Evolutionary conservation across 106 monocot genomes (phyloP).

Genomic region (Dioscorea zingiberensis): DNA sequence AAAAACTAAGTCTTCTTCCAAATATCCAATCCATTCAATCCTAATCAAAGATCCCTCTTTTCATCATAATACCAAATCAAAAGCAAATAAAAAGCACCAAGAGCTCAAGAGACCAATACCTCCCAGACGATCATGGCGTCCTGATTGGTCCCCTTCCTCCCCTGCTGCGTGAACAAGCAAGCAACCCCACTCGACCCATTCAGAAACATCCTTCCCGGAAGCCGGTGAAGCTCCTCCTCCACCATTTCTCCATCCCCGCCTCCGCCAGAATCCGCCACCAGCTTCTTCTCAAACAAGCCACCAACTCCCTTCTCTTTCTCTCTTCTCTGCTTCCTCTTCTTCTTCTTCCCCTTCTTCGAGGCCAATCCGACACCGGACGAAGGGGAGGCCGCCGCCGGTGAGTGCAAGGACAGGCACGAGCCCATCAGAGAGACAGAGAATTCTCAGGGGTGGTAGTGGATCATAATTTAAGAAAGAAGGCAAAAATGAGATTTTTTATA

Average conservation of each 20-base stretch:
- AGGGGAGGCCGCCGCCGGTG: neutral
- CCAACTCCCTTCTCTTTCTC: neutral
- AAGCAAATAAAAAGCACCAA: neutral
- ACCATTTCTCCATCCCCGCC: constrained; percentile 15
- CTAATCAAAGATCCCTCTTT: no score
- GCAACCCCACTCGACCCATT: constrained; percentile 52
- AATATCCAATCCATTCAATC: no score
- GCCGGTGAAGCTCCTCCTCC: constrained; percentile 49
- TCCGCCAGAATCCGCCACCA: neutral
- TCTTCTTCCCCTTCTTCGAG: constrained; percentile 6
- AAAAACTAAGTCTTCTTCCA: no score
- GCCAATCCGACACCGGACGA: neutral
- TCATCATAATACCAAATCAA: neutral
- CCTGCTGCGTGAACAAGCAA: constrained; percentile 71
- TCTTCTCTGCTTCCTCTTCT: constrained; percentile 1
- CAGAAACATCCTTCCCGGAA: constrained; percentile 45
- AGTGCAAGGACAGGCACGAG: constrained; percentile 3
- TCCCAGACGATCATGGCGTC: constrained; percentile 36
- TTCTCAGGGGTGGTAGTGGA: no score
- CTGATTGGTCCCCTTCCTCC: constrained; percentile 54
- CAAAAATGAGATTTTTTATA: no score
- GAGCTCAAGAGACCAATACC: constrained; percentile 21
- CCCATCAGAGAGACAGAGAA: constrained; percentile 6
- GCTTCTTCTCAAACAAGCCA: neutral
- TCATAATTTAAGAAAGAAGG: no score